Evolutionary conservation across 2,329 filamentous ascomycete species (phyloP), one percentile per base, ranked within the genome.

Genomic region (Ophiostoma perfectum): DNA sequence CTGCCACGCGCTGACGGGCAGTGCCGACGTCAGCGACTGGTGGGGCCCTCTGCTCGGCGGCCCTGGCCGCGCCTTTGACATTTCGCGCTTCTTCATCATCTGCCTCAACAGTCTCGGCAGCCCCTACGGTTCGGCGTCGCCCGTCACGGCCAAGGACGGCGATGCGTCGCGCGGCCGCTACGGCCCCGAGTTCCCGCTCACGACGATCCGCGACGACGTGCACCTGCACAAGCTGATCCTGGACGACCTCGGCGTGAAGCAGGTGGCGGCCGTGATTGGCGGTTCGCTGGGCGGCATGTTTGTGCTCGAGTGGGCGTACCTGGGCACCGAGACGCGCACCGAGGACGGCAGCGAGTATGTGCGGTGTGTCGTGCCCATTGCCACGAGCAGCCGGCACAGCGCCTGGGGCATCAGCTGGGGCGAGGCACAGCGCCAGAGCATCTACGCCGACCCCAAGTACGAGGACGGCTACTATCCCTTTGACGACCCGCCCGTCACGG

Each of bases 391-490:
- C 73, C 83, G 89, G 58, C 92, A 95, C 78, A 94, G 91, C 74
- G 92, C 92, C 5, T 96, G 92, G 92, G 90, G 92, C 38, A 96
- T 95, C 75, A 93, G 90, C 78, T 96, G 92, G 92, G 91, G 91
- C 58, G 92, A 95, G 77, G 91, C 91, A 3, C 92, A 96, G 77
- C 84, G 92, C 66, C 91, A 95, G 79, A 93, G 90, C 83, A 98
- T 99, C 77, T 99, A 98, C 80, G 93, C 92, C 52, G 95, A 99
- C 77, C 95, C 95, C 44, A 98, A 97, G 81, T 99, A 99, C 78
- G 93, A 97, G 71, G 93, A 98, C 75, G 95, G 95, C 62, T 98
- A 97, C 80, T 99, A 98, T 77, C 75, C 87, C 0, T 96, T 95
- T 74, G 85, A 90, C 44, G 92, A 98, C 73, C 93, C 93, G 45